Evolutionary conservation across 139 green algal species (phyloP).

Genomic region (Closterium sp.): DNA sequence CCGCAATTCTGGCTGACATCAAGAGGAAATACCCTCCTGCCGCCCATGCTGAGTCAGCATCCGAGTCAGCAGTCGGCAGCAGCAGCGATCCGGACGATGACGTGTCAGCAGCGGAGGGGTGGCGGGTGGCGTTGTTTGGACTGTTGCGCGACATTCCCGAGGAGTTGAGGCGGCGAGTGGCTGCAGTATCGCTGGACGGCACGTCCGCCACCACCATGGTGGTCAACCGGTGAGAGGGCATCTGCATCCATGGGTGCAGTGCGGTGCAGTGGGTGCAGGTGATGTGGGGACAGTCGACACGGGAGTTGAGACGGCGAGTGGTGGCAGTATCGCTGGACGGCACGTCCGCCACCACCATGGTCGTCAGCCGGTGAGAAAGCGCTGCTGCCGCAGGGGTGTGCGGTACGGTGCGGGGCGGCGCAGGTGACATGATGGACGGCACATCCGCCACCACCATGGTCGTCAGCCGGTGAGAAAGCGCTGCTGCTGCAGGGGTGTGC

Average conservation of each 20-base stretch:
- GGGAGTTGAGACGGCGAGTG: neutral
- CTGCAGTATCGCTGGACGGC: conserved; percentile 75
- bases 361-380: conserved; percentile 66
- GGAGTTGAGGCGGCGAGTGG: neutral
- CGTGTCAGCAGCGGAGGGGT: conserved; percentile 4
- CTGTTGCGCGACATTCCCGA: conserved; percentile 24
- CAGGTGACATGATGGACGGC: conserved; percentile 67
- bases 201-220: conserved; percentile 85
- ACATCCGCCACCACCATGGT: conserved; percentile 85
- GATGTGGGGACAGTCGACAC: neutral
- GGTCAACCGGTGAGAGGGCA: conserved; percentile 58
- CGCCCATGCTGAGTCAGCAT: neutral
- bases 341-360: conserved; percentile 81
- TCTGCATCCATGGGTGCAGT: neutral
- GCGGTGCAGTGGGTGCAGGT: neutral
- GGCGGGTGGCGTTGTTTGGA: neutral
- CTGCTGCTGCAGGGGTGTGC: too few species aligned
- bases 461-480: too few species aligned
- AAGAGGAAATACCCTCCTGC: conserved; percentile 4
- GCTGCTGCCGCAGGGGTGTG: neutral
- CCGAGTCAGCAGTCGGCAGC: neutral
- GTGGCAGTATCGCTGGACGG: conserved; percentile 75
- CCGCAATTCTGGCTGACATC: neutral
- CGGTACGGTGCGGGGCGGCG: neutral
- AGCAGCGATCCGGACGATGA: neutral